Base-by-base conservation (phyloP, 139 green algal species). In the Coelastrella sp. region DNA sequence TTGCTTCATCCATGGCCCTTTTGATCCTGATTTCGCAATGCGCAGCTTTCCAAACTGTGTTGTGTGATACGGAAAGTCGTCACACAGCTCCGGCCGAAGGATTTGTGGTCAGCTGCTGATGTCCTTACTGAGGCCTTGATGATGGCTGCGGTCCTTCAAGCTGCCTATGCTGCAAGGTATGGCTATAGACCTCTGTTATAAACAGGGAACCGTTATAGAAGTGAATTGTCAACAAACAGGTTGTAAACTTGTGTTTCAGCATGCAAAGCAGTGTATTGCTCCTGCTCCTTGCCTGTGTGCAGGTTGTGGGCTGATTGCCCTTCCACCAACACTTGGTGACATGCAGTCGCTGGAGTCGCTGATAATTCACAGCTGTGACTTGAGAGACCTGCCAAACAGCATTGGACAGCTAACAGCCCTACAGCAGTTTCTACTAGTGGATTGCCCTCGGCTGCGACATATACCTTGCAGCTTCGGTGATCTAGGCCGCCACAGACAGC, bases 341-440 rank as follows among this genome's bases (percentile, higher is more conserved):
- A 11, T 47, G 57, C n/a, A 16, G 19, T 61, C 79, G 11, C 57
- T 64, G 22, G 57, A 17, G n/a, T 85, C 7, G 54, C 79, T 85
- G 0, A 23, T 85, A 10, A 85, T 61, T 16, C 57, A 85, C 58
- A 73, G 79, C 57, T 61, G 57, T 14, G 61, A 64, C 58, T 10
- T 85, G 7, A 23, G 79, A 14, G 79, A 85, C 19, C 56, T 85
- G 14, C 79, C 79, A 22, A 32, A 6, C 4, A 85, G 79, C 57
- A 14, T 85, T 5, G 57, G 58, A 6, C 17, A 61, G 58, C 79
- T 85, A 17, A 14, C 57, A 47, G 56, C 57, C 16, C 56, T 85
- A 19, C 79, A 32, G 58, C 79, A 85, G 79, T 73, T 85, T 4
- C n/a, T 85, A 19, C 17, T 85, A 57, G 57, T 73, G 17, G 61